Conservation (phyloP, 306 rosid genomes). For the Ochetophila trinervis region DNA sequence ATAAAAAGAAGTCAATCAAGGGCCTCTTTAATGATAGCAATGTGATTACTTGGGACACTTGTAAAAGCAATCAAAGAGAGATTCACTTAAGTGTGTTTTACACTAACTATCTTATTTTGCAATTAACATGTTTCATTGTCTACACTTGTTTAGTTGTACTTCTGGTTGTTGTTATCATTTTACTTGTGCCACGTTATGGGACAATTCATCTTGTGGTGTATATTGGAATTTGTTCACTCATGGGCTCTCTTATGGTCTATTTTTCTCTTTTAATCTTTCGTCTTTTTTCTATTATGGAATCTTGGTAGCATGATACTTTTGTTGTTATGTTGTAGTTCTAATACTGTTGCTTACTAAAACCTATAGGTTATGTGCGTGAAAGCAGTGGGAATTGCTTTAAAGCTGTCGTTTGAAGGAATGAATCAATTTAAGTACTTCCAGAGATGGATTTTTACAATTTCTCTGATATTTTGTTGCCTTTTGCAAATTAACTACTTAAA, state of each 20-base stretch:
- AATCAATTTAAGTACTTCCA: slow-evolving; percentile 72
- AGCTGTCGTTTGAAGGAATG: slow-evolving; percentile 65
- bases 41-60: not conserved
- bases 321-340: not conserved
- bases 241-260: slow-evolving; percentile 83
- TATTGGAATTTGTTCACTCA: slow-evolving; percentile 82
- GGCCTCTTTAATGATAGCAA: not conserved
- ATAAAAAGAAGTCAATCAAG: not conserved
- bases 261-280: slow-evolving; percentile 1
- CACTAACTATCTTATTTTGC: slow-evolving; percentile 3
- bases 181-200: slow-evolving; percentile 51
- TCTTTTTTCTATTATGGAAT: slow-evolving; percentile 8
- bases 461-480: slow-evolving; percentile 53
- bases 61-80: not conserved
- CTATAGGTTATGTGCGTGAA: slow-evolving; percentile 85
- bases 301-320: not conserved
- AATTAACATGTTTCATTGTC: slow-evolving; percentile 61
- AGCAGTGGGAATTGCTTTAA: slow-evolving; percentile 83
- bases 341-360: no score
- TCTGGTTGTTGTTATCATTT: slow-evolving; percentile 54
- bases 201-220: slow-evolving; percentile 63
- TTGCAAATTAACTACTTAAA: slow-evolving; percentile 84
- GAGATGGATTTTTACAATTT: slow-evolving; percentile 65
- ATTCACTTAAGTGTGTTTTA: not conserved
- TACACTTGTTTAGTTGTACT: slow-evolving; percentile 42